A percentile compares a stretch with the other conserved stretches of the same genome.
phyloP scores from a whole-genome alignment of 495 filamentous ascomycete genomes.

The Hypoxylon fuscum region DNA sequence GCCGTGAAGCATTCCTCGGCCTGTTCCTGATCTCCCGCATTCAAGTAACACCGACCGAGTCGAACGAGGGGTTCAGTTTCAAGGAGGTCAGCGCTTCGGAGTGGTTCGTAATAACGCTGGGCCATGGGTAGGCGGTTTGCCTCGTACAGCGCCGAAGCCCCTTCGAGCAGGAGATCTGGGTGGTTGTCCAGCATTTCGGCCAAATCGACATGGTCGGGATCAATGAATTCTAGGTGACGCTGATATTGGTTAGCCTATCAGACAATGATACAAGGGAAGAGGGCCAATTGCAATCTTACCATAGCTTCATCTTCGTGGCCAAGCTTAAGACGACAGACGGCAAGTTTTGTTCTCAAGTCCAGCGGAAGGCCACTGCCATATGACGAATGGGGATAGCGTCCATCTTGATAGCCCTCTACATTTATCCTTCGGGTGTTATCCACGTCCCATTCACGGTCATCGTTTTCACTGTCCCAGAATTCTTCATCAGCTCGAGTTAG shows the following conservation, averaged over 20 bases:
- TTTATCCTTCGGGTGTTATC: slow-evolving; percentile 72
- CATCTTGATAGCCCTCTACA: slow-evolving; percentile 59
- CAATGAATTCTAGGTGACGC: slow-evolving; percentile 43
- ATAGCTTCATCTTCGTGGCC: slow-evolving; percentile 78
- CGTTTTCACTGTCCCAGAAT: slow-evolving; percentile 81
- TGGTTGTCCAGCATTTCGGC: slow-evolving; percentile 27
- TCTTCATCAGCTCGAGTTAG: slow-evolving; percentile 75
- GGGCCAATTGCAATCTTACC: slow-evolving; percentile 56
- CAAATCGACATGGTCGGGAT: slow-evolving; percentile 25
- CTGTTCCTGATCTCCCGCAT: slow-evolving; percentile 66
- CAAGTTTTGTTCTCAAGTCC: slow-evolving; percentile 87
- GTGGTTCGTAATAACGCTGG: slow-evolving; percentile 75
- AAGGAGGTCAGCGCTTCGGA: slow-evolving; percentile 62
- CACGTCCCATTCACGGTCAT: slow-evolving; percentile 93
- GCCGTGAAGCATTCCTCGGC: slow-evolving; percentile 79
- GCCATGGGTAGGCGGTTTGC: slow-evolving; percentile 67
- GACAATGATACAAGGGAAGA: neutral
- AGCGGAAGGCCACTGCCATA: slow-evolving; percentile 83
- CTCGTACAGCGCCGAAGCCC: slow-evolving; percentile 51
- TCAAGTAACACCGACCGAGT: slow-evolving; percentile 76
- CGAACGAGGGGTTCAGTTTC: slow-evolving; percentile 73
- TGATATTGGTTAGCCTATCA: slow-evolving; percentile 29
- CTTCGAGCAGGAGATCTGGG: slow-evolving; percentile 41
- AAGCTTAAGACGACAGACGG: slow-evolving; percentile 77
- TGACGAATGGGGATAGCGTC: slow-evolving; percentile 64